These are phyloP conservation scores for Vigna hirtella DNA, from an alignment of 306 rosid species.

Conservation along the genomic window DNA sequence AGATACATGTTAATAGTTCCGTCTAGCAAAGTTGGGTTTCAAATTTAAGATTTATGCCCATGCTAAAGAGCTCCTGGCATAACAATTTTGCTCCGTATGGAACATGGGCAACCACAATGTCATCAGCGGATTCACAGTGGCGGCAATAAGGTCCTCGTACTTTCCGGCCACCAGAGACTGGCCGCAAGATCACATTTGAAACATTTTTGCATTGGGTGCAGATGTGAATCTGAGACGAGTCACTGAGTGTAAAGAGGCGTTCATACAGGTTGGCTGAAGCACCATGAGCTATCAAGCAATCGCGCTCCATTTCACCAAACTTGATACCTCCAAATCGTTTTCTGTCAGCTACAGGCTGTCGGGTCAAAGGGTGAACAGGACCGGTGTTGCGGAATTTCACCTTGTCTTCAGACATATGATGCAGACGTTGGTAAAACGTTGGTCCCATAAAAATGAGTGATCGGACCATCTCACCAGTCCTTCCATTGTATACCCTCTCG, in stretches of 20 bases:
- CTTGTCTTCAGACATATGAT: constrained; percentile 97
- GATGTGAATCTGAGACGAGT: constrained; percentile 82
- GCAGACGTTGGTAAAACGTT: constrained; percentile 90
- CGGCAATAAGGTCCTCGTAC: constrained; percentile 93
- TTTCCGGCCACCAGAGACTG: constrained; percentile 78
- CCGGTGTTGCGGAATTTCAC: constrained; percentile 95
- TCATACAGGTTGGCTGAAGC: constrained; percentile 96
- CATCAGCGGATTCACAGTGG: constrained; percentile 73
- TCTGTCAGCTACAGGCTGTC: constrained; percentile 97
- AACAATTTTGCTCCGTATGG: constrained; percentile 92
- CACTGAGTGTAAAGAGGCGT: constrained; percentile 93
- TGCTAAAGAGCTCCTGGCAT: constrained; percentile 95
- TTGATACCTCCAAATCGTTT: constrained; percentile 97
- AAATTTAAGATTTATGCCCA: constrained; percentile 92
- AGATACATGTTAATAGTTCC: not conserved
- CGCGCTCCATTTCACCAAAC: constrained; percentile 99
- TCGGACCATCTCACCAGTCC: constrained; percentile 90
- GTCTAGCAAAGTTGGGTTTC: constrained; percentile 72
- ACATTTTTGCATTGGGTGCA: constrained; percentile 79
- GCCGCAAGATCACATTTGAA: constrained; percentile 74
- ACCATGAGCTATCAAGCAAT: constrained; percentile 95
- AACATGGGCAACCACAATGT: constrained; percentile 74
- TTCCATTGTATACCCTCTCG: constrained; percentile 90
- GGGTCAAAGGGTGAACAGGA: constrained; percentile 96
- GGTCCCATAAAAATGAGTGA: constrained; percentile 97